Percentiles rank a stretch among this genome's conserved stretches.
phyloP scores from a whole-genome alignment of 2,329 filamentous ascomycete genomes.

The Exophiala sideris region DNA sequence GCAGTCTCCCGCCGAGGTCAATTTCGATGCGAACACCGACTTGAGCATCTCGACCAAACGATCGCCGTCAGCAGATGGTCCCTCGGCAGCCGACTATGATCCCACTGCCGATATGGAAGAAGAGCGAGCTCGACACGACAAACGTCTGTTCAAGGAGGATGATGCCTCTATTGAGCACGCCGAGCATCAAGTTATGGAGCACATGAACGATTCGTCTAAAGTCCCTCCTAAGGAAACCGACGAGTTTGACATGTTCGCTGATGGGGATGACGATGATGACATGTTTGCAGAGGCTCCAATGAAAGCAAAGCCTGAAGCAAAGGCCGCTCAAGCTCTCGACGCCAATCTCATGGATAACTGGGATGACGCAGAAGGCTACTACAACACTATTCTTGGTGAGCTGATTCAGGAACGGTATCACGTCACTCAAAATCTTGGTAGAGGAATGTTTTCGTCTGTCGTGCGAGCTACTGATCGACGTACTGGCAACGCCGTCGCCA shows the following conservation, averaged over 20 bases:
- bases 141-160: constrained; percentile 58
- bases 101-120: constrained; percentile 85
- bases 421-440: constrained; percentile 80
- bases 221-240: constrained; percentile 47
- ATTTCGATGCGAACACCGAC: constrained; percentile 64
- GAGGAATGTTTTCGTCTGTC: constrained; percentile 96
- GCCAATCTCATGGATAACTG: constrained; percentile 83
- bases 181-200: constrained; percentile 54
- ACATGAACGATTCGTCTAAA: constrained; percentile 33
- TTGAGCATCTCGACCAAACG: constrained; percentile 58
- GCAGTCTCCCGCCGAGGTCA: constrained; percentile 58
- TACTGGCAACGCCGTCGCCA: constrained; percentile 74
- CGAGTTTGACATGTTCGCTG: constrained; percentile 62
- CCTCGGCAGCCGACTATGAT: constrained; percentile 91
- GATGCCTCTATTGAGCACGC: constrained; percentile 55
- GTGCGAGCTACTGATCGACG: constrained; percentile 78
- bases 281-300: constrained; percentile 74
- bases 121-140: constrained; percentile 68
- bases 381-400: constrained; percentile 90
- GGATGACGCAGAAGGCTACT: constrained; percentile 94
- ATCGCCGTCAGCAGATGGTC: constrained; percentile 56
- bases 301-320: constrained; percentile 45
- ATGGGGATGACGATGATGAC: constrained; percentile 70
- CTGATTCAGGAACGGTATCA: constrained; percentile 85
- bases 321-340: constrained; percentile 56